phyloP scores from a whole-genome alignment of 1,284 basidiomycete genomes.

The Grifola frondosa region DNA sequence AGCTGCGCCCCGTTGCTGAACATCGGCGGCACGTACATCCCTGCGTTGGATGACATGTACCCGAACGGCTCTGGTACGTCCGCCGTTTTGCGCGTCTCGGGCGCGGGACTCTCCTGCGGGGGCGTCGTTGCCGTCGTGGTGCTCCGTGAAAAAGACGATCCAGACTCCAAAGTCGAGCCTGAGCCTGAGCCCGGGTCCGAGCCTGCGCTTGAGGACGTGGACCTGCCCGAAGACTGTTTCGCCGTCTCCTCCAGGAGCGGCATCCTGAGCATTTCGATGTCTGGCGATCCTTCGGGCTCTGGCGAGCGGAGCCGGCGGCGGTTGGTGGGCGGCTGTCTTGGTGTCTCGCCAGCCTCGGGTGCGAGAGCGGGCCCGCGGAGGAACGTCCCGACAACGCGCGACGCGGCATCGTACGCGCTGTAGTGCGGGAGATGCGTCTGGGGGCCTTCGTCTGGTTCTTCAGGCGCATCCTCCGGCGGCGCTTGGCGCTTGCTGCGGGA shows the following conservation, averaged over 20 bases:
- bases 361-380: constrained; percentile 44
- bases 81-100: no score
- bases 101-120: not conserved
- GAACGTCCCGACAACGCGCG: constrained; percentile 53
- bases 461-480: not conserved
- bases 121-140: constrained; percentile 13
- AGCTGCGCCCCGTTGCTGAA: constrained; percentile 7
- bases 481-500: constrained; percentile 48
- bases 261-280: not conserved
- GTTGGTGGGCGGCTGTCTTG: constrained; percentile 39
- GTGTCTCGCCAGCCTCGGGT: constrained; percentile 28
- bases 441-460: not conserved
- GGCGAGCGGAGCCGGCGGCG: constrained; percentile 43
- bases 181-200: constrained; percentile 8
- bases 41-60: constrained; percentile 18
- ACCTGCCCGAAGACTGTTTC: constrained; percentile 19
- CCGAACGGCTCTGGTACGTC: constrained; percentile 22
- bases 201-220: constrained; percentile 11
- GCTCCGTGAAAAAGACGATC: constrained; percentile 1
- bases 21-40: constrained; percentile 6
- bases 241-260: constrained; percentile 13
- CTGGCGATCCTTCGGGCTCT: not conserved
- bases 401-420: constrained; percentile 54
- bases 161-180: constrained; percentile 7
- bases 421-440: constrained; percentile 12